Base-by-base conservation (phyloP, 116 monocot genomes). In the Papilionanthe hybrid region DNA sequence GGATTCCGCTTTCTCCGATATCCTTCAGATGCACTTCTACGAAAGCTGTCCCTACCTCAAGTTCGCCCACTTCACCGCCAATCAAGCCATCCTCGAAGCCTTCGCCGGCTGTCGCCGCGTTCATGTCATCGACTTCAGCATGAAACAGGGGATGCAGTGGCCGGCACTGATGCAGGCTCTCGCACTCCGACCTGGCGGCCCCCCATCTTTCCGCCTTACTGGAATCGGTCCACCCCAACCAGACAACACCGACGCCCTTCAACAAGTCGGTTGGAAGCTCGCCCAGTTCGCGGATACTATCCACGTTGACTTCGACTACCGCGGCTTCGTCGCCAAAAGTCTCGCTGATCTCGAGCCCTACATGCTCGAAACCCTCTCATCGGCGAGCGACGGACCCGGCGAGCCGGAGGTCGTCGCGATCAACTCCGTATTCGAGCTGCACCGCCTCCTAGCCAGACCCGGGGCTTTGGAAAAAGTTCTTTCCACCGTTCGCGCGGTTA, bases 391-490 rank as follows among this genome's bases (percentile, higher is more conserved):
- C 53, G 42, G n/a, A 42, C 49, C 63, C 66, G 72, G 23, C 72
- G 88, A 85, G 49, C 65, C 78, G 10, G 94, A 91, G 57, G 91
- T 83, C 19, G 81, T 98, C 1, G 98, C 92, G 1, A 81, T 98
- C 48, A 98, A 98, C 78, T 91, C 98, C 4, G 84, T 92, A 10
- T 85, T 93, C 45, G 94, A 92, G 72, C 44, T 83, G 5, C 88
- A 88, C 44, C 43, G 78, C 17, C 79, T 89, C 17, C 78, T 89
- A 9, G 82, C 84, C 1, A 79, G 78, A 9, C 80, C 77, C 1
- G 86, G 84, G 8, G 86, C 84, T 12, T 23, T 86, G 9, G 86
- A 89, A 56, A 86, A 82, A 57, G 86, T 89, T 13, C 69, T 86
- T 3, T 72, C 75, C 1, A 83, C 82, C 9, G 79, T 94, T 9